Evolutionary conservation across 2,329 filamentous ascomycete species (phyloP).

Genomic region (Didymosphaeria variabile): DNA sequence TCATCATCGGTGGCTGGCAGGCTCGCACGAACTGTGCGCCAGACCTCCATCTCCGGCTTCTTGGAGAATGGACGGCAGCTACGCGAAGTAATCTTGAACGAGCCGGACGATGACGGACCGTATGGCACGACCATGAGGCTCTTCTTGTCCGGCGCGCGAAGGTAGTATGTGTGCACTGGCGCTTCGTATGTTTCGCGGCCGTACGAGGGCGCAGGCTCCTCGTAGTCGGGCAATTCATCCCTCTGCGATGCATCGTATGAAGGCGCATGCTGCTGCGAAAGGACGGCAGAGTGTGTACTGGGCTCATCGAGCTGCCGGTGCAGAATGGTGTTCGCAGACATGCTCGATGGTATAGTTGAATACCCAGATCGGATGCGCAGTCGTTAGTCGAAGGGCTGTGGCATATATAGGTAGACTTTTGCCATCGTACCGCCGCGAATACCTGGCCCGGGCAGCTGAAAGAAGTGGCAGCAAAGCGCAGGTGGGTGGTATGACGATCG

Average conservation of each 20-base stretch:
- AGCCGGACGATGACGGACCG: slow-evolving; percentile 21
- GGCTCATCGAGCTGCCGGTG: slow-evolving; percentile 4
- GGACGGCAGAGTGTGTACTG: slow-evolving; percentile 10
- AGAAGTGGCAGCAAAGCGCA: not conserved
- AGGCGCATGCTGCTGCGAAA: slow-evolving; percentile 13
- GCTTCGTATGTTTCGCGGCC: slow-evolving; percentile 16
- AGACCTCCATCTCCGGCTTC: slow-evolving; percentile 44
- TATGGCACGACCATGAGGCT: slow-evolving; percentile 24
- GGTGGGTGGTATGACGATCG: not conserved
- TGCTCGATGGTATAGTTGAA: not conserved
- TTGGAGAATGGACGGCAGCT: slow-evolving; percentile 42
- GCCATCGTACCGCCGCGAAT: not conserved
- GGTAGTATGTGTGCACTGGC: slow-evolving; percentile 25
- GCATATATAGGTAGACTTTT: slow-evolving; percentile 1
- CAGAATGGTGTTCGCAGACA: slow-evolving; percentile 1
- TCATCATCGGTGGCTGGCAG: slow-evolving; percentile 26
- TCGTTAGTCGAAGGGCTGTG: slow-evolving; percentile 5
- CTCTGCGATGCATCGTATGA: slow-evolving; percentile 6
- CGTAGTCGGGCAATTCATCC: slow-evolving; percentile 31
- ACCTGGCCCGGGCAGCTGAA: not conserved
- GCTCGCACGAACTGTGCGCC: slow-evolving; percentile 25
- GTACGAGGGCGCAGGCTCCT: slow-evolving; percentile 24
- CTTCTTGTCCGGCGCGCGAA: slow-evolving; percentile 25
- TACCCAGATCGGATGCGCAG: not conserved
- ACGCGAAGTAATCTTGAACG: slow-evolving; percentile 40